phyloP scores from a whole-genome alignment of 331 rosid genomes.

The Arachis monticola region DNA sequence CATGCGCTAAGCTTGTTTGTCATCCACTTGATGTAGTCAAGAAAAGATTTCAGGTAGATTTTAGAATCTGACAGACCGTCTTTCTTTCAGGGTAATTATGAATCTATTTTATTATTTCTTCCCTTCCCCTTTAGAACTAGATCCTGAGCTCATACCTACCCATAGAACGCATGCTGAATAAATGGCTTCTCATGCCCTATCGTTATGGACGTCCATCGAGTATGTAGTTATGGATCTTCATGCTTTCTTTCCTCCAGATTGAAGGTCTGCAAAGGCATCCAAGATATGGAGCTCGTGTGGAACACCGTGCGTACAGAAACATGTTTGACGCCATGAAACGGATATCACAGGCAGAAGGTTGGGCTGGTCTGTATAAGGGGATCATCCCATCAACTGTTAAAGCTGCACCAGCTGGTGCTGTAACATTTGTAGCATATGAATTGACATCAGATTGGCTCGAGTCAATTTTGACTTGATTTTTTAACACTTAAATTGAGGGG shows the following conservation, averaged over 20 bases:
- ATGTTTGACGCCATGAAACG: slow-evolving; percentile 73
- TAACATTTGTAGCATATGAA: slow-evolving; percentile 94
- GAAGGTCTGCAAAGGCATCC: slow-evolving; percentile 95
- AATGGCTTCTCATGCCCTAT: slow-evolving; percentile 5
- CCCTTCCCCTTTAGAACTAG: background rate
- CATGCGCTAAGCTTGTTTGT: slow-evolving; percentile 93
- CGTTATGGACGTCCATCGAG: background rate
- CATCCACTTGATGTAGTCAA: slow-evolving; percentile 99
- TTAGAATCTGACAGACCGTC: background rate
- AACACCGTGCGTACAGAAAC: slow-evolving; percentile 72
- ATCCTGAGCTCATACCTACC: slow-evolving; percentile 1
- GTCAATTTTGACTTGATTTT: slow-evolving; percentile 60
- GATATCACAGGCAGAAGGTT: slow-evolving; percentile 71
- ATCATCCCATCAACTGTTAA: slow-evolving; percentile 84
- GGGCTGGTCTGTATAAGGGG: slow-evolving; percentile 93
- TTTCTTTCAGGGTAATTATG: no score
- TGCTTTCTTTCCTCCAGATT: slow-evolving; percentile 50
- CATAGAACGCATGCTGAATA: slow-evolving; percentile 1
- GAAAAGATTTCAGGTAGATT: slow-evolving; percentile 90
- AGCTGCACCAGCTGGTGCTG: slow-evolving; percentile 93
- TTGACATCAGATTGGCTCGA: slow-evolving; percentile 79
- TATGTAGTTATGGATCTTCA: slow-evolving; percentile 18
- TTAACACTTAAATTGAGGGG: background rate
- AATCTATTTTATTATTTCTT: no score
- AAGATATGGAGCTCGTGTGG: slow-evolving; percentile 82